These are phyloP conservation scores for Phylloporus scabripes DNA, from an alignment of 768 basidiomycete species.

Conservation along the genomic window DNA sequence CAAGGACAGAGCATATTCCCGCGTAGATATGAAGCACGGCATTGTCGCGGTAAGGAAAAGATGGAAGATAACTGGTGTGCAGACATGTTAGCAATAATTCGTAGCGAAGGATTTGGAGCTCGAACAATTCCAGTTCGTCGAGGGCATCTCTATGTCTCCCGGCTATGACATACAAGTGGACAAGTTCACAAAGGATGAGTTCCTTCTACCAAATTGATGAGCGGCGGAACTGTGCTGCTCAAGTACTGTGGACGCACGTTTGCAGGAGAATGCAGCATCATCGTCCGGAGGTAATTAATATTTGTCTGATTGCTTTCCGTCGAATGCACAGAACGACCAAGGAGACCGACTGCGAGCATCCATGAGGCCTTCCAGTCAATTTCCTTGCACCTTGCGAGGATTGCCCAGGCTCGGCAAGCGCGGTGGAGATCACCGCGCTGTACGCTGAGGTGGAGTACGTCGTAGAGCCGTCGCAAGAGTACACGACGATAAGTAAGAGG, in stretches of 20 bases:
- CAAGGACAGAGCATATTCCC: conserved; percentile 63
- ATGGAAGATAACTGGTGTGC: conserved; percentile 66
- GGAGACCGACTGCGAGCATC: conserved; percentile 57
- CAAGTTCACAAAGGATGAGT: conserved; percentile 66
- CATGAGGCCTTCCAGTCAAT: conserved; percentile 69
- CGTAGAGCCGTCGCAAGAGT: conserved; percentile 70
- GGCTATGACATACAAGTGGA: conserved; percentile 57
- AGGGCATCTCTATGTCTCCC: conserved; percentile 63
- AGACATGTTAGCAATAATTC: conserved; percentile 1
- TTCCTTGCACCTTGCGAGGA: conserved; percentile 74
- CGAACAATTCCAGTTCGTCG: conserved; percentile 82
- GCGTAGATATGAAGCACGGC: conserved; percentile 78
- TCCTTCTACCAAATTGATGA: conserved; percentile 51
- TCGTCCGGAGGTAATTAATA: conserved; percentile 57
- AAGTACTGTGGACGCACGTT: conserved; percentile 42
- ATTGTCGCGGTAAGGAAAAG: conserved; percentile 83
- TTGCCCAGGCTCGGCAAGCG: conserved; percentile 67
- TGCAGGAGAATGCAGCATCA: conserved; percentile 66
- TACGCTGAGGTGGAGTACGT: conserved; percentile 66
- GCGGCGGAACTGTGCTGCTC: conserved; percentile 2
- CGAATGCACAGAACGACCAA: conserved; percentile 34
- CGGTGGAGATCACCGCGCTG: conserved; percentile 59
- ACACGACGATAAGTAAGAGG: conserved; percentile 56
- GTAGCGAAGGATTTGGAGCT: conserved; percentile 7
- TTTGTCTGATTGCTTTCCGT: conserved; percentile 31